Percentiles rank a stretch among this genome's conserved stretches.
phyloP scores from a whole-genome alignment of 192 early-diverging fungal genomes.

The Coemansia biformis region DNA sequence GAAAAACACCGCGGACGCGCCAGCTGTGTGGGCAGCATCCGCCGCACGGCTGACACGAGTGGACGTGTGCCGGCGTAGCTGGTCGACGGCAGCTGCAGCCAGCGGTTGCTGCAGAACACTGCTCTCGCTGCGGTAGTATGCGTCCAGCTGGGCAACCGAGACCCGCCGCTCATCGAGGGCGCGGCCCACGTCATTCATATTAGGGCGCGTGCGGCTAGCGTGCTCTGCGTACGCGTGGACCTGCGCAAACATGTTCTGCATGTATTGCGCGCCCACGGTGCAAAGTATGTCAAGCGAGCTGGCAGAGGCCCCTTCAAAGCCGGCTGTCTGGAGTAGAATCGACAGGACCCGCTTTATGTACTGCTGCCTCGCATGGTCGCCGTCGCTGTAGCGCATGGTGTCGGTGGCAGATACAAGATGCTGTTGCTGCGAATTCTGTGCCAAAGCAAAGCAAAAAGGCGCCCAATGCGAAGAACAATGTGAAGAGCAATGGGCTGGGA shows the following conservation, averaged over 20 bases:
- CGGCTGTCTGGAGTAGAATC: slow-evolving; percentile 23
- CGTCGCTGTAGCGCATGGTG: slow-evolving; percentile 15
- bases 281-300: slow-evolving; percentile 38
- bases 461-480: no score
- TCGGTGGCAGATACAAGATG: background rate
- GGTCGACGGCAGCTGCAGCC: slow-evolving; percentile 9
- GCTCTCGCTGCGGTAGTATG: slow-evolving; percentile 20
- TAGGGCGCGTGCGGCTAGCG: slow-evolving; percentile 47
- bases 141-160: slow-evolving; percentile 25
- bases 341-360: slow-evolving; percentile 37
- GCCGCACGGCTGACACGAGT: background rate
- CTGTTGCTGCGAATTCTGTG: background rate
- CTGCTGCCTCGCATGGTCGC: slow-evolving; percentile 25
- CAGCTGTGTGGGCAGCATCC: background rate
- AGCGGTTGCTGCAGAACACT: slow-evolving; percentile 5
- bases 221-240: slow-evolving; percentile 48
- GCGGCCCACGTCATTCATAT: slow-evolving; percentile 48
- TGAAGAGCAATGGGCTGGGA: no score
- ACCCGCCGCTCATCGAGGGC: slow-evolving; percentile 41
- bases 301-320: slow-evolving; percentile 25
- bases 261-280: slow-evolving; percentile 35
- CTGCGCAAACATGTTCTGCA: slow-evolving; percentile 47
- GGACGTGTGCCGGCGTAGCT: slow-evolving; percentile 12
- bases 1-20: slow-evolving; percentile 20
- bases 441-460: no score